These are phyloP conservation scores for Chrysanthemum makinoi DNA, from an alignment of 129 eudicot genomes.

Conservation along the genomic window DNA sequence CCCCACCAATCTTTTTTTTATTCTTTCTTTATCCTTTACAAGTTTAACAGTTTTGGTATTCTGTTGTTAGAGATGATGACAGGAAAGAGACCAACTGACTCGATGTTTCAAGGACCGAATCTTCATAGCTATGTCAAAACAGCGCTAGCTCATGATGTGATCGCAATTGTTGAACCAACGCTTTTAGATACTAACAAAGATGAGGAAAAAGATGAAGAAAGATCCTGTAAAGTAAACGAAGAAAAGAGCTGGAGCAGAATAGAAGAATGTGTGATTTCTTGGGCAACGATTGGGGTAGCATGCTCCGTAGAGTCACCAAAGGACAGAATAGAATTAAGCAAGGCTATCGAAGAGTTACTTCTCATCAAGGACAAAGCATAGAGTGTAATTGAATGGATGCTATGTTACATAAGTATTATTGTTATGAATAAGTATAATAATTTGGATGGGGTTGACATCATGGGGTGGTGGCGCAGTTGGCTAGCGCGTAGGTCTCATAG, in stretches of 20 bases:
- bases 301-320: constrained; percentile 32
- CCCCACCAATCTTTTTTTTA: constrained; percentile 35
- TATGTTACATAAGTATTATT: too few relatives aligned
- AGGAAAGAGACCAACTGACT: constrained; percentile 34
- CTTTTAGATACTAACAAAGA: not conserved
- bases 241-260: constrained; percentile 6
- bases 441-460: accelerated
- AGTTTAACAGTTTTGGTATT: constrained; percentile 37
- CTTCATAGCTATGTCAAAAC: constrained; percentile 28
- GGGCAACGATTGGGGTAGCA: constrained; percentile 30
- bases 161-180: constrained; percentile 25
- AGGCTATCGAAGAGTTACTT: constrained; percentile 13
- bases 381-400: too few relatives aligned
- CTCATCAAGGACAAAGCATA: not conserved
- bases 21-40: too few relatives aligned
- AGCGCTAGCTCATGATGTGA: constrained; percentile 29
- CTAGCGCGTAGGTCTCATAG: constrained; percentile 99
- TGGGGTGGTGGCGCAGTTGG: constrained; percentile 97
- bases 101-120: constrained; percentile 30
- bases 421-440: not conserved
- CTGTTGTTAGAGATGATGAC: constrained; percentile 38
- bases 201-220: not conserved
- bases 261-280: constrained; percentile 13
- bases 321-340: constrained; percentile 22
- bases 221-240: not conserved